These are phyloP conservation scores for Candida ficus DNA, from an alignment of 805 yeast species.

Conservation along the genomic window DNA sequence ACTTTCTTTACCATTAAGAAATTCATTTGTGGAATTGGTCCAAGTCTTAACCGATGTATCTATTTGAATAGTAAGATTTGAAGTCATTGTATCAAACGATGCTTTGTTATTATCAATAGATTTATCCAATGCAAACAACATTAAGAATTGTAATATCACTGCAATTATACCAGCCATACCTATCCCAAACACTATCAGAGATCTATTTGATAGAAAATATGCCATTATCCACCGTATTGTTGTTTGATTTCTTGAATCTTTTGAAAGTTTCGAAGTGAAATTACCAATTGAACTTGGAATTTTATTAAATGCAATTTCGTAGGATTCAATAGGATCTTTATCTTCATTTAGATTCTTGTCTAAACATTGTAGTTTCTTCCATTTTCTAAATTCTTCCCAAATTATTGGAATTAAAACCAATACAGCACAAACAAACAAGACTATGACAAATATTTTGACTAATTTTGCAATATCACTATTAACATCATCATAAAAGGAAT, in stretches of 20 bases:
- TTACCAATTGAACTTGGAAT: conserved; percentile 20
- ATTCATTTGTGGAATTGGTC: conserved; percentile 52
- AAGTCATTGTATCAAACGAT: conserved; percentile 13
- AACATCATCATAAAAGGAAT: conserved; percentile 31
- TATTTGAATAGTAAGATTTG: conserved; percentile 18
- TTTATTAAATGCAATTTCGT: conserved; percentile 20
- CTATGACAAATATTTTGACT: conserved; percentile 33
- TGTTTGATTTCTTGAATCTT: conserved; percentile 10
- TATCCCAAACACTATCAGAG: conserved; percentile 44
- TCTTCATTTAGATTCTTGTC: conserved; percentile 15
- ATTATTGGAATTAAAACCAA: conserved; percentile 37
- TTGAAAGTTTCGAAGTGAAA: conserved; percentile 7
- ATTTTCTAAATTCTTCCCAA: conserved; percentile 40
- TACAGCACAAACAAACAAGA: conserved; percentile 38
- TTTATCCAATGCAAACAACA: conserved; percentile 32
- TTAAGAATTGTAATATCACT: conserved; percentile 47
- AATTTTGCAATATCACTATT: conserved; percentile 29
- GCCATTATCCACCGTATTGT: conserved; percentile 33
- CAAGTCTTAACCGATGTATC: conserved; percentile 37
- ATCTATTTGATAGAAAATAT: conserved; percentile 47
- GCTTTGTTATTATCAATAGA: conserved; percentile 11
- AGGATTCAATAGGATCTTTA: conserved; percentile 20
- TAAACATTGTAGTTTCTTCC: conserved; percentile 41
- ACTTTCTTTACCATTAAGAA: conserved; percentile 43
- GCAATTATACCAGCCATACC: conserved; percentile 54